A percentile compares a stretch with the other conserved stretches of the same genome.
Evolutionary conservation across 192 early-diverging fungal species (phyloP).

Genomic region (Mortierella hygrophila): DNA sequence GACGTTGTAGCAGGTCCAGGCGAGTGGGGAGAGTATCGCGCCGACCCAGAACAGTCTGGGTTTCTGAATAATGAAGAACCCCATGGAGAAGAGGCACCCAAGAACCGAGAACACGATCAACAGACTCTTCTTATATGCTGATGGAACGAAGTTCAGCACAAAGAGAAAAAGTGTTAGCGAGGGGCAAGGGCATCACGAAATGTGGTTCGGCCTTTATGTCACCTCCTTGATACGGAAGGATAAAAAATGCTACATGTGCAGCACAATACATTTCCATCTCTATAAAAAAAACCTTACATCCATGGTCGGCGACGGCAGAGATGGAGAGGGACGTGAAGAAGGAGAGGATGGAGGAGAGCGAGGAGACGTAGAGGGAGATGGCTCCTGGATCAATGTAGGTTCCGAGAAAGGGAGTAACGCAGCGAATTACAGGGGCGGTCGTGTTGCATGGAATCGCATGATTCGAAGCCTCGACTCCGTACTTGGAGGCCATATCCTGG

Average conservation of each 20-base stretch:
- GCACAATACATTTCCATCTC: too few relatives aligned
- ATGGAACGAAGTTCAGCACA: too few relatives aligned
- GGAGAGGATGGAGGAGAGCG: slow-evolving; percentile 33
- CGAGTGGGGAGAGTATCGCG: slow-evolving; percentile 29
- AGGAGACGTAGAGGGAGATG: slow-evolving; percentile 40
- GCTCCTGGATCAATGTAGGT: slow-evolving; percentile 21
- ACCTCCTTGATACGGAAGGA: neutral
- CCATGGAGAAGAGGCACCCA: slow-evolving; percentile 29
- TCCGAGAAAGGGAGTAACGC: slow-evolving; percentile 16
- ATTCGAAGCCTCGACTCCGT: slow-evolving; percentile 16
- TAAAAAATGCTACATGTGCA: too few relatives aligned
- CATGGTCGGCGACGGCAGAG: slow-evolving; percentile 55
- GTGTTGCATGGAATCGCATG: slow-evolving; percentile 17
- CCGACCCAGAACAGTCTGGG: slow-evolving; percentile 31
- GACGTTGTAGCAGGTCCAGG: slow-evolving; percentile 33
- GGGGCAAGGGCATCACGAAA: neutral
- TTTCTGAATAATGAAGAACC: slow-evolving; percentile 15
- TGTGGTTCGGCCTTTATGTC: neutral
- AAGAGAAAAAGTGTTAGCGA: neutral
- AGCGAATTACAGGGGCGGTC: slow-evolving; percentile 2
- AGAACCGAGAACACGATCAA: slow-evolving; percentile 34
- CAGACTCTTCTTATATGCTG: slow-evolving; percentile 41
- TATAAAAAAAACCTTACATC: neutral
- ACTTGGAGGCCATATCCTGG: slow-evolving; percentile 20
- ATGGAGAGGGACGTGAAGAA: slow-evolving; percentile 40